Base-by-base conservation (phyloP, 2,329 filamentous ascomycete species). In the Calonectria naviculata region DNA sequence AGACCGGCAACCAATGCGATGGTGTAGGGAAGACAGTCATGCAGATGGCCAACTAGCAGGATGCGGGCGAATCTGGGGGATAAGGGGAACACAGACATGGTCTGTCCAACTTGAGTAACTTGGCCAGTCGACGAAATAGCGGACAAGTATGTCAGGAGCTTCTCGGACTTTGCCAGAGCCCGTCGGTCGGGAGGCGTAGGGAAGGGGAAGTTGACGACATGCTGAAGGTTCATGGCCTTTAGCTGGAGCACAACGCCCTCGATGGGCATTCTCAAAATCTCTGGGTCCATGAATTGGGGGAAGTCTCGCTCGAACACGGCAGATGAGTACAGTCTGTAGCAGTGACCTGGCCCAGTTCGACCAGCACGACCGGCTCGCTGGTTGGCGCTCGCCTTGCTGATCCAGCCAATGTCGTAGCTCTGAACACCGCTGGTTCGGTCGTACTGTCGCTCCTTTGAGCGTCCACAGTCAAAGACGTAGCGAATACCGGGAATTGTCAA, bases 401-500 rank as follows among this genome's bases (percentile, higher is more conserved):
- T 97, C 95, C 96, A 99, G 46, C 93, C 93, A 65, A 99, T 91
- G 78, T 98, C 94, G 80, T 98, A 99, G 79, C 93, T 98, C 81
- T 99, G 97, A 0, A 99, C 96, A 4, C 96, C 96, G 10, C 94
- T 98, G 13, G 90, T 85, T n/a, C 91, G 89, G 80, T 98, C 94
- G 78, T 97, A 98, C 69, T 93, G 93, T 73, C 96, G 93, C 82
- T 98, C 95, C 82, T 99, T 99, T 41, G 94, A 93, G 61, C 97
- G 89, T 38, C 97, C 97, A 75, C 94, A 95, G 82, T 98, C 96
- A 73, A 99, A 98, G 10, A 99, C 97, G 80, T 98, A 99, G 71
- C 94, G 91, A 72, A 97, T 95, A 2, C 95, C 95, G 0, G 97
- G 96, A 68, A 99, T 99, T 0, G 97, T 99, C 80, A 99, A 88